phyloP scores from a whole-genome alignment of 148 eudicot genomes.

The Rhododendron ovatum region DNA sequence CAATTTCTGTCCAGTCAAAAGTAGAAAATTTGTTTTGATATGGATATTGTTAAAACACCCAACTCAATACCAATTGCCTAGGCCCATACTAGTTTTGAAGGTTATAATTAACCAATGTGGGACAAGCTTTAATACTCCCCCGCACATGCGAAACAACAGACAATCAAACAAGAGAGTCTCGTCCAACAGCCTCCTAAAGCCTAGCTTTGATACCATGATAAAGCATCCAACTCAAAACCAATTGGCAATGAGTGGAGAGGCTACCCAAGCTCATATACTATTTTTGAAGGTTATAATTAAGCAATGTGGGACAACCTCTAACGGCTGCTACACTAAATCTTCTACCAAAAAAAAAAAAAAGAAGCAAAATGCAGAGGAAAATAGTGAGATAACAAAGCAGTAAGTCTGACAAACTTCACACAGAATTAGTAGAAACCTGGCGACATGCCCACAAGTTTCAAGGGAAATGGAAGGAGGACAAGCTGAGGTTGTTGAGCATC shows the following conservation, averaged over 20 bases:
- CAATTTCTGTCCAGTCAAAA: not conserved
- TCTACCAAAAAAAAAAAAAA: not conserved
- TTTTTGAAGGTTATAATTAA: not conserved
- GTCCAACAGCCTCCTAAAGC: not conserved
- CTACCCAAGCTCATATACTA: not conserved
- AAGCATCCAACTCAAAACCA: not conserved
- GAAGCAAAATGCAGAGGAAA: not conserved
- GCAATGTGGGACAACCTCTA: not conserved
- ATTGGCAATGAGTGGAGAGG: not conserved
- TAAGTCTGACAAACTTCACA: not conserved
- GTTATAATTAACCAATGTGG: no score
- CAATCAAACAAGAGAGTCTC: not conserved
- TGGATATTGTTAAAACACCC: not conserved
- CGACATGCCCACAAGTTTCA: not conserved
- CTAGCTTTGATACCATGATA: not conserved
- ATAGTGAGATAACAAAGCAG: not conserved
- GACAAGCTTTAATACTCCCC: not conserved
- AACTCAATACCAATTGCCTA: not conserved
- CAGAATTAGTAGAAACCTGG: not conserved
- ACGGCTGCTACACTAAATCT: not conserved
- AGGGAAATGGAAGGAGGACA: not conserved
- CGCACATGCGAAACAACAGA: not conserved
- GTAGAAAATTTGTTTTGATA: not conserved
- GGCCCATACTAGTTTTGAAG: no score
- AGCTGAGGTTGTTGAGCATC: not conserved